These are phyloP conservation scores for Endocalyx cinctus DNA, from an alignment of 2,329 filamentous ascomycete species.

Conservation along the genomic window DNA sequence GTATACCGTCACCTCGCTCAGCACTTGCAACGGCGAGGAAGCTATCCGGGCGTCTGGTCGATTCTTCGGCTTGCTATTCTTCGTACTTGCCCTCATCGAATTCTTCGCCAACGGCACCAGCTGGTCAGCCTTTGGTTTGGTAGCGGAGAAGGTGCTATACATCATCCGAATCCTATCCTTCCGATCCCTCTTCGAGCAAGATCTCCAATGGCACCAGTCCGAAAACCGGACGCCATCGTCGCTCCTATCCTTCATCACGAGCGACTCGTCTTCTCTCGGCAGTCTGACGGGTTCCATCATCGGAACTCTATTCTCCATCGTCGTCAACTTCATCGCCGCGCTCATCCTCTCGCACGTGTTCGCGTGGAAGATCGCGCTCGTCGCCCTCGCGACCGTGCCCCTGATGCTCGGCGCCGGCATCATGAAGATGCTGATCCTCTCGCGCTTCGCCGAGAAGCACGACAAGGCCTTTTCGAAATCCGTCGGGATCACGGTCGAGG, in stretches of 20 bases:
- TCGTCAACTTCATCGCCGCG: conserved; percentile 63
- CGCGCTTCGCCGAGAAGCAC: conserved; percentile 58
- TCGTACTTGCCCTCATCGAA: conserved; percentile 49
- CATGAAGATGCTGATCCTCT: conserved; percentile 61
- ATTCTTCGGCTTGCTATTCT: conserved; percentile 38
- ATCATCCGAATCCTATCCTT: conserved; percentile 60
- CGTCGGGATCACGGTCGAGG: conserved; percentile 62
- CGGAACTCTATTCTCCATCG: conserved; percentile 63
- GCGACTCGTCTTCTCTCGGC: conserved; percentile 62
- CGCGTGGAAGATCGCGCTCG: conserved; percentile 72
- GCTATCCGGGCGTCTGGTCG: conserved; percentile 31
- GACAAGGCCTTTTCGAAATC: conserved; percentile 61
- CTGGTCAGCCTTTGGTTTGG: conserved; percentile 46
- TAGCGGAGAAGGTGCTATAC: conserved; percentile 62
- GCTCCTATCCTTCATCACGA: conserved; percentile 64
- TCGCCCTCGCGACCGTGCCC: conserved; percentile 65
- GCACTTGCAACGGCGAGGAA: conserved; percentile 38
- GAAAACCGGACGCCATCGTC: conserved; percentile 55
- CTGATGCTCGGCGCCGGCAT: conserved; percentile 64
- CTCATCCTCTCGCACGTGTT: conserved; percentile 67
- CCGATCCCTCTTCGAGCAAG: conserved; percentile 60
- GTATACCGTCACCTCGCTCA: conserved; percentile 45
- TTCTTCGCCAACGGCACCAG: conserved; percentile 59
- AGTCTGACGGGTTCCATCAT: conserved; percentile 67
- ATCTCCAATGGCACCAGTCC: conserved; percentile 67